These are phyloP conservation scores for Xerocomellus amylosporus DNA, from an alignment of 768 basidiomycete species.

Conservation along the genomic window DNA sequence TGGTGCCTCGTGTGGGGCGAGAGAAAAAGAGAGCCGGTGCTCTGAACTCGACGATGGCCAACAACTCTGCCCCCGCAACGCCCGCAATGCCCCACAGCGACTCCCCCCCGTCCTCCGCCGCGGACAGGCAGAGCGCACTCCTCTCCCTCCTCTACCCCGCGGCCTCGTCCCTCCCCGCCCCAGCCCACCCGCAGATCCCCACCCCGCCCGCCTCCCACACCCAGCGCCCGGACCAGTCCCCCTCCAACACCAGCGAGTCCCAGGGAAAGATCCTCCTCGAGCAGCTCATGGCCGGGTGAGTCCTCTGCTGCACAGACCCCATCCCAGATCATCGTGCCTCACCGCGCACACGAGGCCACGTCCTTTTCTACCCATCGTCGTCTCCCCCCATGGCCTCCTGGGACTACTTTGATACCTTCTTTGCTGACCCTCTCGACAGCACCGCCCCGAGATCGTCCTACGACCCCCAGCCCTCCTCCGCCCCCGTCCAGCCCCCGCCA, in stretches of 20 bases:
- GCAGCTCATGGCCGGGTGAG: conserved; percentile 80
- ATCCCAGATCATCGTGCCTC: conserved; percentile 15
- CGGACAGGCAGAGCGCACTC: conserved; percentile 74
- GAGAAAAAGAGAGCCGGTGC: too few species aligned
- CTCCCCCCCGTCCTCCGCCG: conserved; percentile 37
- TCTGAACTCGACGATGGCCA: conserved; percentile 11
- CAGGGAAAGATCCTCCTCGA: conserved; percentile 77
- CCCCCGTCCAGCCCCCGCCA: conserved; percentile 38
- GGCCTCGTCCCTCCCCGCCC: conserved; percentile 34
- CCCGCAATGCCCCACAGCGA: conserved; percentile 41
- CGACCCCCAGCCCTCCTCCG: conserved; percentile 50
- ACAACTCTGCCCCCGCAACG: conserved; percentile 43
- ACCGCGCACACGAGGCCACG: conserved; percentile 28
- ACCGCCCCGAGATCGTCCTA: conserved; percentile 50
- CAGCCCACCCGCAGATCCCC: conserved; percentile 50
- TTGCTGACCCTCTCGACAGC: conserved; percentile 34
- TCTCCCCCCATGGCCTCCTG: conserved; percentile 32
- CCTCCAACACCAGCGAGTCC: conserved; percentile 53
- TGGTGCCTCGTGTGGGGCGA: conserved; percentile 33
- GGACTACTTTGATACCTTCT: conserved; percentile 33
- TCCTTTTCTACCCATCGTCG: conserved; percentile 23
- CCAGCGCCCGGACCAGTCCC: conserved; percentile 53
- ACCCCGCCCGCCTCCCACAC: conserved; percentile 63
- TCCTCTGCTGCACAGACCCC: conserved; percentile 13
- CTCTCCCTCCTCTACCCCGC: conserved; percentile 63